These are phyloP conservation scores for Rhodomyrtus psidioides DNA, from an alignment of 441 rosid species.

Conservation along the genomic window DNA sequence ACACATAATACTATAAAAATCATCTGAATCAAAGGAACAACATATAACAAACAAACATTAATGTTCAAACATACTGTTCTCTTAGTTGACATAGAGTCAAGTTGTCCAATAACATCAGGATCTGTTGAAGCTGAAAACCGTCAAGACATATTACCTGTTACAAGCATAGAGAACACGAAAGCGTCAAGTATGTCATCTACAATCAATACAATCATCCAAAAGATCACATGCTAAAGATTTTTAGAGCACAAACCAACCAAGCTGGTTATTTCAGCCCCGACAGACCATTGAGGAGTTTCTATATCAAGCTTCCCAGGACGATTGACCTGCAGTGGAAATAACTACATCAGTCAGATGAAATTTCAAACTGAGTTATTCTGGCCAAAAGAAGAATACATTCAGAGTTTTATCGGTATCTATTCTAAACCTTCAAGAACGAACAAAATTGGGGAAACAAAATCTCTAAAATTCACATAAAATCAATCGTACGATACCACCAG, in stretches of 20 bases:
- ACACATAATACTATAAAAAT: not conserved
- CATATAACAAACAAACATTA: not conserved
- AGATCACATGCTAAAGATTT: not conserved
- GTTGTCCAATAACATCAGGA: slow-evolving; percentile 67
- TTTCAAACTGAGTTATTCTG: not conserved
- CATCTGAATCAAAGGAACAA: not conserved
- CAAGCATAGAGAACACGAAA: slow-evolving; percentile 7
- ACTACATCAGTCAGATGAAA: not conserved
- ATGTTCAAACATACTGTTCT: slow-evolving; percentile 57
- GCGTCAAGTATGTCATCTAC: not conserved
- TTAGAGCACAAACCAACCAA: slow-evolving; percentile 32
- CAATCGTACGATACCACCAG: not conserved
- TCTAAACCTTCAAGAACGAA: not conserved
- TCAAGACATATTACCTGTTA: slow-evolving; percentile 55
- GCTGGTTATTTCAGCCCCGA: slow-evolving; percentile 55
- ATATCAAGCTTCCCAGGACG: slow-evolving; percentile 66
- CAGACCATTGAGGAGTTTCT: slow-evolving; percentile 73
- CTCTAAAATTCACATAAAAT: not conserved
- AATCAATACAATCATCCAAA: not conserved
- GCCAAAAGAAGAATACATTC: not conserved
- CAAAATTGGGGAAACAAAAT: not conserved
- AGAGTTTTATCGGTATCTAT: not conserved
- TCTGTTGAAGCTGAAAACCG: slow-evolving; percentile 72
- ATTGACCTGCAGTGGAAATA: slow-evolving; percentile 40
- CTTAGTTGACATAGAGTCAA: slow-evolving; percentile 58